Evolutionary conservation across 2,329 filamentous ascomycete species (phyloP).

Genomic region (Whalleya microplaca): DNA sequence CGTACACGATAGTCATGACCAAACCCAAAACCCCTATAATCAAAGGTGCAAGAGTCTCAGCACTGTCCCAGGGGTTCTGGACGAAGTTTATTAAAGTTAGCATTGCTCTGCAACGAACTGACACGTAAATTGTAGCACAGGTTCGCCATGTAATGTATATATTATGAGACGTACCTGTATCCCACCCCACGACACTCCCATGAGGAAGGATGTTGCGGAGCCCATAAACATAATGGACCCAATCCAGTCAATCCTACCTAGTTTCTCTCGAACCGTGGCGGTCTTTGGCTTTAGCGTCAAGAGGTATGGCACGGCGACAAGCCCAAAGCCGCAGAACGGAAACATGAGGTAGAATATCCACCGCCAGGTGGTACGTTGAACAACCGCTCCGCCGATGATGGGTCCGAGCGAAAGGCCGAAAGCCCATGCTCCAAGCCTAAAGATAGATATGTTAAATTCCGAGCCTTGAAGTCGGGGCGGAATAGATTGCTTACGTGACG

Average conservation of each 20-base stretch:
- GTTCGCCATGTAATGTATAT: background rate
- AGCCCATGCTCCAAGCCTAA: constrained; percentile 41
- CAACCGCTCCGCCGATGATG: constrained; percentile 43
- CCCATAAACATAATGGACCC: constrained; percentile 50
- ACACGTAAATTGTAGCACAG: background rate
- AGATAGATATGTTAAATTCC: background rate
- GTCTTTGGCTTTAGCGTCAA: constrained; percentile 43
- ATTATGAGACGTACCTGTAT: constrained; percentile 22
- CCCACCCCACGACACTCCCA: constrained; percentile 53
- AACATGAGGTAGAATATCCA: constrained; percentile 55
- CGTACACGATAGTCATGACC: constrained; percentile 42
- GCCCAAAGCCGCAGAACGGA: constrained; percentile 45
- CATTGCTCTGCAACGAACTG: background rate
- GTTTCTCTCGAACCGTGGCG: constrained; percentile 39
- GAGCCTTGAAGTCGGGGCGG: background rate
- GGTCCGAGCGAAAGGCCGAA: constrained; percentile 47
- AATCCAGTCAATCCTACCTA: constrained; percentile 48
- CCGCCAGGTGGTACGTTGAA: constrained; percentile 45
- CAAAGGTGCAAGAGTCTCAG: constrained; percentile 46
- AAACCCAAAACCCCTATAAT: constrained; percentile 47
- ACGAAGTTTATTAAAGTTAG: constrained; percentile 18
- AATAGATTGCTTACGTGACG: constrained; percentile 37
- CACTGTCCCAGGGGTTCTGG: constrained; percentile 46
- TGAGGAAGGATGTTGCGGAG: constrained; percentile 48
- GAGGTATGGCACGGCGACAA: constrained; percentile 46